Conservation (phyloP, 768 basidiomycete genomes). For the Kwoniella sp. region DNA sequence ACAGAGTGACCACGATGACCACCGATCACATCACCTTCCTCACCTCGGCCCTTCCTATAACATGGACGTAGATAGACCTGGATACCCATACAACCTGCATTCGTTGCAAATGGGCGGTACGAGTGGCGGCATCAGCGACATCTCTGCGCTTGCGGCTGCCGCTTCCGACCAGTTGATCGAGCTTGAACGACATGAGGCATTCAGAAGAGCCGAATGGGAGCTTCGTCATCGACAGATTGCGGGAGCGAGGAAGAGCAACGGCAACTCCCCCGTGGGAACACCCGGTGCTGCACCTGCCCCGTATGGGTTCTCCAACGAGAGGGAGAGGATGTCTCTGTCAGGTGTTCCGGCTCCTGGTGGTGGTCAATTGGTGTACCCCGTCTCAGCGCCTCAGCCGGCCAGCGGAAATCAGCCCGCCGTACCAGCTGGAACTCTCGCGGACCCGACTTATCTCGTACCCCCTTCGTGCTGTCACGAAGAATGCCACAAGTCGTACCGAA, state of each 20-base stretch:
- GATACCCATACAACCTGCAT: slow-evolving; percentile 44
- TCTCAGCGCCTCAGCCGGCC: slow-evolving; percentile 55
- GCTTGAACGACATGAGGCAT: slow-evolving; percentile 82
- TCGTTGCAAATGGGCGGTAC: slow-evolving; percentile 33
- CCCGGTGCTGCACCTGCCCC: slow-evolving; percentile 31
- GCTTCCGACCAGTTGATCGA: slow-evolving; percentile 88
- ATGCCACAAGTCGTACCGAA: slow-evolving; percentile 59
- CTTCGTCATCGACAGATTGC: slow-evolving; percentile 68
- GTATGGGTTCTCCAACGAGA: slow-evolving; percentile 48
- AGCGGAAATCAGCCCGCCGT: slow-evolving; percentile 52
- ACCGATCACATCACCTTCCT: slow-evolving; percentile 31
- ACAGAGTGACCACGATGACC: slow-evolving; percentile 40
- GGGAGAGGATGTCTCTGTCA: slow-evolving; percentile 40
- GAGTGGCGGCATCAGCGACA: slow-evolving; percentile 56
- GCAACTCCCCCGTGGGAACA: slow-evolving; percentile 45
- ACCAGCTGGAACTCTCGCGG: slow-evolving; percentile 56
- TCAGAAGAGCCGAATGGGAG: slow-evolving; percentile 84
- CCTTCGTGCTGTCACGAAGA: slow-evolving; percentile 60
- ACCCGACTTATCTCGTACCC: slow-evolving; percentile 57
- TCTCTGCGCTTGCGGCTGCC: slow-evolving; percentile 59
- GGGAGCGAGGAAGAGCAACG: slow-evolving; percentile 47
- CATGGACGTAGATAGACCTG: slow-evolving; percentile 50
- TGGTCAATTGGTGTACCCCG: slow-evolving; percentile 53
- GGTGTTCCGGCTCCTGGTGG: slow-evolving; percentile 40
- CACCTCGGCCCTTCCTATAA: slow-evolving; percentile 49